Conservation (phyloP, 1,139 yeast species). For the Taphrina betulina region DNA sequence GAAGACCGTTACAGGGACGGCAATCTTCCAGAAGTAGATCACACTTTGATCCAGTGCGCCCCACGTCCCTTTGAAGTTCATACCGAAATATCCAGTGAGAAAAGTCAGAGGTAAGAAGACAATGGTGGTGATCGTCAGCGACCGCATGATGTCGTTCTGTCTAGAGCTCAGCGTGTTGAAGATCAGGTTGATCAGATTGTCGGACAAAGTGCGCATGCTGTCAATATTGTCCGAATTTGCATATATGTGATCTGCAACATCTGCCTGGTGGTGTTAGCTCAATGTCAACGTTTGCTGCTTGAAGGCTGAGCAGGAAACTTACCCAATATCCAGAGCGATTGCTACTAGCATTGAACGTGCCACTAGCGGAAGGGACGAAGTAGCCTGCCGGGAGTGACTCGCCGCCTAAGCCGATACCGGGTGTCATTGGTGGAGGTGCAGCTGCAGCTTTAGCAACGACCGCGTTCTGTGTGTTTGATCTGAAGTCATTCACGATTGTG, state of each 20-base stretch:
- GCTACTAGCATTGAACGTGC: constrained; percentile 40
- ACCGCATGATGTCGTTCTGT: constrained; percentile 54
- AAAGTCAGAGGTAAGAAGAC: constrained; percentile 2
- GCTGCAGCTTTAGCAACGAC: constrained; percentile 11
- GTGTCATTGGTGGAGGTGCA: constrained; percentile 11
- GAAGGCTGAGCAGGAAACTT: no score
- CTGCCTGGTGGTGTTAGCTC: no score
- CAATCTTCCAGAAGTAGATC: constrained; percentile 54
- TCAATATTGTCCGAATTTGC: constrained; percentile 49
- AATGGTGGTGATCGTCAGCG: constrained; percentile 46
- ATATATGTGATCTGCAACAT: constrained; percentile 56
- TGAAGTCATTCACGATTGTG: constrained; percentile 45
- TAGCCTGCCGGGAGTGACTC: not conserved
- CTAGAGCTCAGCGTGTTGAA: constrained; percentile 57
- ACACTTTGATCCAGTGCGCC: constrained; percentile 50
- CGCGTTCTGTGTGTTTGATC: constrained; percentile 4
- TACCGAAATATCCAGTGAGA: constrained; percentile 53
- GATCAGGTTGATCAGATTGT: constrained; percentile 52
- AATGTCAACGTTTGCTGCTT: no score
- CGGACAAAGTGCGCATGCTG: constrained; percentile 53
- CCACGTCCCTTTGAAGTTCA: constrained; percentile 54
- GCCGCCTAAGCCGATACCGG: not conserved
- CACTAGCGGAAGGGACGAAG: constrained; percentile 24
- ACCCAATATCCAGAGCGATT: constrained; percentile 49
- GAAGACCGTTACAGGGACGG: constrained; percentile 50